Conservation (phyloP, 371 early-diverging fungal genomes). For the Mucor plumbeus region DNA sequence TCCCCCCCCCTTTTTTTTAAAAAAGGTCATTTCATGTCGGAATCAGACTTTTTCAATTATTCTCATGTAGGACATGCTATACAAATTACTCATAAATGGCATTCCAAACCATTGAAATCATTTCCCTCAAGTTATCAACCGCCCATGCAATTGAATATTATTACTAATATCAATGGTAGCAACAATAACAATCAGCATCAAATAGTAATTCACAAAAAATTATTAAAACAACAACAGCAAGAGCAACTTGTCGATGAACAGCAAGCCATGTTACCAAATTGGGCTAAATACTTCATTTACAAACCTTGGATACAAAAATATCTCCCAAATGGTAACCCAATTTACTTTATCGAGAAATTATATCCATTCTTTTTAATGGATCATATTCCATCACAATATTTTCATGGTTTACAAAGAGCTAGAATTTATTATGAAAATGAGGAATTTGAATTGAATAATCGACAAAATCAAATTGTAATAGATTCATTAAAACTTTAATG, state of each 20-base stretch:
- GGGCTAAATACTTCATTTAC: slow-evolving; percentile 19
- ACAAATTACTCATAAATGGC: slow-evolving; percentile 32
- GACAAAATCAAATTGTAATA: not conserved
- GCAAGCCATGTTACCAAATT: slow-evolving; percentile 15
- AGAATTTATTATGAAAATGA: slow-evolving; percentile 27
- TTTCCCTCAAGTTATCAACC: slow-evolving; percentile 35
- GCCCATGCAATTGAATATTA: slow-evolving; percentile 28
- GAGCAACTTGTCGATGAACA: not conserved
- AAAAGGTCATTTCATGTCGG: slow-evolving; percentile 25
- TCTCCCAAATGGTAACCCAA: slow-evolving; percentile 25
- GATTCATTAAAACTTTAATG: slow-evolving; percentile 11
- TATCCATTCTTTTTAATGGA: slow-evolving; percentile 37
- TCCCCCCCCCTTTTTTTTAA: not conserved
- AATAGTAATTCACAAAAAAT: not conserved
- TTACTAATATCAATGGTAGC: not conserved
- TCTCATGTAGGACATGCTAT: slow-evolving; percentile 12
- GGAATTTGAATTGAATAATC: not conserved
- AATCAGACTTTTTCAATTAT: slow-evolving; percentile 36
- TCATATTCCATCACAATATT: slow-evolving; percentile 38
- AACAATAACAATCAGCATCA: not conserved
- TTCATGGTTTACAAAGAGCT: slow-evolving; percentile 30
- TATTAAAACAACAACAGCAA: not conserved
- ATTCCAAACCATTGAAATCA: slow-evolving; percentile 30
- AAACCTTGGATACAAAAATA: slow-evolving; percentile 12
- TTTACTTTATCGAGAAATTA: slow-evolving; percentile 25